Base-by-base conservation (phyloP, 179 eudicot species). In the Silene noctiflora region DNA sequence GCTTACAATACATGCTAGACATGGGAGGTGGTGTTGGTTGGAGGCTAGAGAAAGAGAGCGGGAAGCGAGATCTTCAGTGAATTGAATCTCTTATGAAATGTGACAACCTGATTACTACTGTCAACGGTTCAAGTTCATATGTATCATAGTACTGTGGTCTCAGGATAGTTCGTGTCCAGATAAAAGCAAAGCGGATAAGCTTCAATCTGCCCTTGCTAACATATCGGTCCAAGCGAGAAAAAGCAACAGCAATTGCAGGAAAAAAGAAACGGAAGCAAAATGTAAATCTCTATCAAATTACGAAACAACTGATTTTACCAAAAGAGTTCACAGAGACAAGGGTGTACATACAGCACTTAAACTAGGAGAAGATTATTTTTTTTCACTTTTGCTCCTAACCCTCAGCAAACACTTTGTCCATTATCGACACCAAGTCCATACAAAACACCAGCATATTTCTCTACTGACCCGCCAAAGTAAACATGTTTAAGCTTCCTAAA, bases 401-500 rank as follows among this genome's bases (percentile, higher is more conserved):
- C 75, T 84, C 70, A 83, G 27, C 80, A 71, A 60, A 75, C 80
- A 78, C 60, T 85, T 33, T 84, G 84, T 70, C 88, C 83, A 83
- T 81, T 85, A 77, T 89, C 91, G 67, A 81, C 85, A 67, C 89
- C 91, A 79, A 90, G 76, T 51, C 91, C 92, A 83, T 88, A 90
- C 83, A 90, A 81, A 72, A 90, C 89, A 76, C 95, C 95, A 10
- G 91, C 86, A 77, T 90, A 89, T 75, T 82, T 86, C 81, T 90
- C 92, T 78, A 87, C 44, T 16, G 92, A 90, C 16, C 92, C 95
- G 59, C 84, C 85, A 63, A 87, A 88, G 87, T 86, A 88, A 59
- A 66, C 85, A 75, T 90, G 88, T 77, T 87, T 89, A 83, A 90
- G 76, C 87, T 90, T 90, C 87, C 84, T 83, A 84, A 90, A 90